Conservation (phyloP, 345 rosid genomes). For the Brassica carinata region DNA sequence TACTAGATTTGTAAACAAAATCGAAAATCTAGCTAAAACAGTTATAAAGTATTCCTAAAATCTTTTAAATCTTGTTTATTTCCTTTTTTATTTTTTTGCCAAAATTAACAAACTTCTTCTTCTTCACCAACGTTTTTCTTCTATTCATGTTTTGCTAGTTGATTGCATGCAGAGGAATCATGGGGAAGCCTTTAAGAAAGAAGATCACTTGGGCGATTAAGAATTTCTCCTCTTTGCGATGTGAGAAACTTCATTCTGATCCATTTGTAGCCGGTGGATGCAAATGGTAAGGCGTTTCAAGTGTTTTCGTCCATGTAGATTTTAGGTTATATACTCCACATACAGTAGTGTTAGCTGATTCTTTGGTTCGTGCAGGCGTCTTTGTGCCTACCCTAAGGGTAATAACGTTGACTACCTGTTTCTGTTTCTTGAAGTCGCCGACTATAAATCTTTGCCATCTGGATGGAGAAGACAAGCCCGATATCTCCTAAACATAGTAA, state of each 20-base stretch:
- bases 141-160: not conserved
- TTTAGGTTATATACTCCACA: not conserved
- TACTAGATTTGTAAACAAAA: too few relatives aligned
- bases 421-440: constrained; percentile 59
- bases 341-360: not conserved
- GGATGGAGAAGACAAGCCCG: constrained; percentile 79
- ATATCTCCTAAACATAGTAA: constrained; percentile 62
- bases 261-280: not conserved
- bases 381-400: constrained; percentile 67
- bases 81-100: too few relatives aligned
- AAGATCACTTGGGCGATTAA: constrained; percentile 4
- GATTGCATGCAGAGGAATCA: not conserved
- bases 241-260: not conserved
- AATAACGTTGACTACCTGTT: constrained; percentile 54
- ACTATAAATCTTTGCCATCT: constrained; percentile 56
- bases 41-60: too few relatives aligned
- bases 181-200: not conserved
- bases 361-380: constrained; percentile 48
- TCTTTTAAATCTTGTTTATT: too few relatives aligned
- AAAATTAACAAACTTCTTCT: too few relatives aligned
- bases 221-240: not conserved
- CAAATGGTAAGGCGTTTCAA: constrained; percentile 9
- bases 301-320: constrained; percentile 1
- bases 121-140: not conserved
- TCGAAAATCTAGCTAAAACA: too few relatives aligned